Conservation (phyloP, 192 early-diverging fungal genomes). For the Gonapodya prolifera region DNA sequence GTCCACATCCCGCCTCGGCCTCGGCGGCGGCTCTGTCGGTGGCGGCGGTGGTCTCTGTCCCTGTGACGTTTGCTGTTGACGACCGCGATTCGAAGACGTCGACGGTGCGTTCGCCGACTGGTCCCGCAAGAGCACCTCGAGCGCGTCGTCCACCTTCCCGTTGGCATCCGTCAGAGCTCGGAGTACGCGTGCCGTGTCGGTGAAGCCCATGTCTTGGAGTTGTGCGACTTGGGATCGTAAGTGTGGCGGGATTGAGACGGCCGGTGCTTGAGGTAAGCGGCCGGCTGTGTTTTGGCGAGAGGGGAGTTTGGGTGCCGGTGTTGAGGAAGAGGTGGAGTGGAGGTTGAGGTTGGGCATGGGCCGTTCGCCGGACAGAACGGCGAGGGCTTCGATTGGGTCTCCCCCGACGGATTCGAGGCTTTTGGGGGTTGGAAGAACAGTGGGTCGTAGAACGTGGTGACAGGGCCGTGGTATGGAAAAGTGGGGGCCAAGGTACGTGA, state of each 20-base stretch:
- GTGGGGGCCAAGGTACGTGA: no score
- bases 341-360: background rate
- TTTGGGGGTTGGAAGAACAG: background rate
- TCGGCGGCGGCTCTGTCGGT: background rate
- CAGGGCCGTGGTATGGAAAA: no score
- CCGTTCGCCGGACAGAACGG: background rate
- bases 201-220: background rate
- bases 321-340: background rate
- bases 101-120: background rate
- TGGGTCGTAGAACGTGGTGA: no score
- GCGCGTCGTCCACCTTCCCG: background rate
- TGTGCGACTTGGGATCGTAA: background rate
- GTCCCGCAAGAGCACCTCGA: background rate
- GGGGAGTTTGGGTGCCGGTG: background rate
- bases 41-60: background rate
- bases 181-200: background rate
- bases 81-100: background rate
- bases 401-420: background rate
- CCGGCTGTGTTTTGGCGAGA: background rate
- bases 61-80: background rate
- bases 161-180: background rate
- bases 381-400: background rate
- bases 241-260: background rate
- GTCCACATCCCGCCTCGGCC: background rate
- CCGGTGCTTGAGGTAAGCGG: background rate